phyloP scores from a whole-genome alignment of 106 monocot species.

The Allium cepa region DNA sequence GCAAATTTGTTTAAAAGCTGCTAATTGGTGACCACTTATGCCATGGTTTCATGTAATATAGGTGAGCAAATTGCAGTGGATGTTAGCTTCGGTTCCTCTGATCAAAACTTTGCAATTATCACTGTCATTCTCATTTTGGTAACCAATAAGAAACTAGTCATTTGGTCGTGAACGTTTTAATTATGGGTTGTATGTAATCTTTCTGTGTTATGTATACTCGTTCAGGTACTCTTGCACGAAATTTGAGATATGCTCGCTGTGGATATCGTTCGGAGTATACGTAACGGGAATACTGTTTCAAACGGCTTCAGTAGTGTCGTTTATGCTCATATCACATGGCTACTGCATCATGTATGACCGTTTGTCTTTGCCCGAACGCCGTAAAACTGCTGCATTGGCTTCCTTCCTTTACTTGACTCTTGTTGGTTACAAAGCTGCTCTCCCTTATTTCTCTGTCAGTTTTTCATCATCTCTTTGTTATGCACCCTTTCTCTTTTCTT shows the following conservation, averaged over 20 bases:
- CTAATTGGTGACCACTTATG: neutral
- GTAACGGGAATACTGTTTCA: slow-evolving; percentile 85
- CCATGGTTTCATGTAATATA: slow-evolving; percentile 6
- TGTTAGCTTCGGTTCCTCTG: slow-evolving; percentile 56
- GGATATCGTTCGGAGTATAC: slow-evolving; percentile 95
- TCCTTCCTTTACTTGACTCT: slow-evolving; percentile 66
- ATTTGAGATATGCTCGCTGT: slow-evolving; percentile 74
- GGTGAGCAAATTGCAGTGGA: slow-evolving; percentile 79
- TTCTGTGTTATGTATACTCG: neutral
- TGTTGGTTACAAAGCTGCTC: slow-evolving; percentile 65
- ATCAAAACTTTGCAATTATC: slow-evolving; percentile 74
- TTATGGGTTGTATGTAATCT: no score
- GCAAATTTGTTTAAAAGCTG: neutral
- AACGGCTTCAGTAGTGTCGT: slow-evolving; percentile 68
- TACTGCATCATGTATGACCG: slow-evolving; percentile 88
- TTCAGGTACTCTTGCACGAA: slow-evolving; percentile 88
- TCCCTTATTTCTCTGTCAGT: slow-evolving; percentile 82
- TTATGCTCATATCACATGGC: slow-evolving; percentile 85
- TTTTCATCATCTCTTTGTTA: neutral
- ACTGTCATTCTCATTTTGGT: slow-evolving; percentile 81
- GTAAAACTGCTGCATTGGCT: slow-evolving; percentile 57
- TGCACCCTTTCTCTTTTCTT: neutral
- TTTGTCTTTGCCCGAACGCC: slow-evolving; percentile 59
- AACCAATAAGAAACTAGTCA: neutral
- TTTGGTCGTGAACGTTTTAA: no score